Evolutionary conservation across 352 stramenopile genomes (phyloP).

Genomic region (Phytophthora chlamydospora): DNA sequence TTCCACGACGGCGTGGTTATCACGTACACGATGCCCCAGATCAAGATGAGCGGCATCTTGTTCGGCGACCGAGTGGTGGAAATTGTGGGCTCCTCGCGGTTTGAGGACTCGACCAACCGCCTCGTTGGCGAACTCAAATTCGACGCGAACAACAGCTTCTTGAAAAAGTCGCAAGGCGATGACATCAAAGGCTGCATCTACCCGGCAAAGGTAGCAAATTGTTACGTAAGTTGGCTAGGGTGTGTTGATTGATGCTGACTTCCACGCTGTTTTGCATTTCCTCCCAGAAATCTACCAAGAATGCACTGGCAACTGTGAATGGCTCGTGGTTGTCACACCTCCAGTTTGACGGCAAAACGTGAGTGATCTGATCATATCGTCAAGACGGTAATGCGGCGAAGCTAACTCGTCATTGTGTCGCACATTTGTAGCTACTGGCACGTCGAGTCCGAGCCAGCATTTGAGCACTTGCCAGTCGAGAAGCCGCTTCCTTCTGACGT

Average conservation of each 20-base stretch:
- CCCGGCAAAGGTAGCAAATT: slow-evolving; percentile 41
- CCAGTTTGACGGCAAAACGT: slow-evolving; percentile 72
- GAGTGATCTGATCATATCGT: slow-evolving; percentile 18
- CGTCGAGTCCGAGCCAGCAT: slow-evolving; percentile 69
- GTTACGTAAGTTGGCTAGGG: no score
- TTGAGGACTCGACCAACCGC: slow-evolving; percentile 49
- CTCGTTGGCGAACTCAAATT: slow-evolving; percentile 67
- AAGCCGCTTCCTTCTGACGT: slow-evolving; percentile 62
- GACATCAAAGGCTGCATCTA: slow-evolving; percentile 79
- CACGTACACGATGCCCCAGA: slow-evolving; percentile 74
- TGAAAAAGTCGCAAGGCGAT: slow-evolving; percentile 67
- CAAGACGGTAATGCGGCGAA: not conserved
- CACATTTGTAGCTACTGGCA: slow-evolving; percentile 60
- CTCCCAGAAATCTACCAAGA: slow-evolving; percentile 52
- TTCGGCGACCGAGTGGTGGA: slow-evolving; percentile 78
- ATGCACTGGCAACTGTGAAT: slow-evolving; percentile 45
- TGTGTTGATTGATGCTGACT: not conserved
- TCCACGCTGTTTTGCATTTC: not conserved
- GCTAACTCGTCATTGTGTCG: slow-evolving; percentile 2
- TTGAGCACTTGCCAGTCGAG: slow-evolving; percentile 53
- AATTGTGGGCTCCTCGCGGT: slow-evolving; percentile 57
- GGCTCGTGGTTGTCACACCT: slow-evolving; percentile 79
- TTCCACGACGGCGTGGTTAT: slow-evolving; percentile 65
- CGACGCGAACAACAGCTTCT: slow-evolving; percentile 67
- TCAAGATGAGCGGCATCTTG: slow-evolving; percentile 81